Evolutionary conservation across 768 basidiomycete genomes (phyloP), one percentile per base, ranked within the genome.

Genomic region (Pisolithus marmoratus): DNA sequence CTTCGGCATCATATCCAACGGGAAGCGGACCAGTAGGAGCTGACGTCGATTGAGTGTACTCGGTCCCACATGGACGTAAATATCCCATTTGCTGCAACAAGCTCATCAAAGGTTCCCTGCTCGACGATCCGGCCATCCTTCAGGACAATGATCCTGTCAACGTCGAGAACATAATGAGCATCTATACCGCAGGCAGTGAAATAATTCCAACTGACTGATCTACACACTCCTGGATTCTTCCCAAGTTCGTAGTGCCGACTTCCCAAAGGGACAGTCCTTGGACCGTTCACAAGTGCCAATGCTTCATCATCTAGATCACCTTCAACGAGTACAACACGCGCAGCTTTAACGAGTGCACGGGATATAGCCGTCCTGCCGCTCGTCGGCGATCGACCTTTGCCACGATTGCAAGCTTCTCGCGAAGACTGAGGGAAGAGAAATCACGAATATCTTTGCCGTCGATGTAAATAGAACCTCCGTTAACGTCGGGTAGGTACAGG

Each of bases 61-160:
- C 83, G 1, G 87, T n/a, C 83, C 93, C 94, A 96, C 88, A 94
- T 87, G 1, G 80, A 74, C 12, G 89, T 86, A 60, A 93, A 94
- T 37, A 82, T 62, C 47, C 89, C 89, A 57, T 86, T 79, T 42
- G 71, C 69, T 27, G 82, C 81, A 43, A 94, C 69, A 29, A 96
- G 74, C 54, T 94, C 90, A 52, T 79, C 81, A 67, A 92, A 91
- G 38, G 70, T 80, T 8, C 92, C 92, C 53, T 80, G 80, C 67
- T 97, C 95, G 37, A 87, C 74, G 42, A 98, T 85, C 62, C 84
- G 81, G 4, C 95, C 94, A 62, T 96, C 87, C 59, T 89, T 88
- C 53, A 98, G 81, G 23, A 96, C 93, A 47, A 95, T 71, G 61
- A 98, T 96, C 50, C 90, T 90, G 62, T 15, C 57, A 31, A 56